Conservation (phyloP, 352 stramenopile genomes). For the Phytophthora ramorum region DNA sequence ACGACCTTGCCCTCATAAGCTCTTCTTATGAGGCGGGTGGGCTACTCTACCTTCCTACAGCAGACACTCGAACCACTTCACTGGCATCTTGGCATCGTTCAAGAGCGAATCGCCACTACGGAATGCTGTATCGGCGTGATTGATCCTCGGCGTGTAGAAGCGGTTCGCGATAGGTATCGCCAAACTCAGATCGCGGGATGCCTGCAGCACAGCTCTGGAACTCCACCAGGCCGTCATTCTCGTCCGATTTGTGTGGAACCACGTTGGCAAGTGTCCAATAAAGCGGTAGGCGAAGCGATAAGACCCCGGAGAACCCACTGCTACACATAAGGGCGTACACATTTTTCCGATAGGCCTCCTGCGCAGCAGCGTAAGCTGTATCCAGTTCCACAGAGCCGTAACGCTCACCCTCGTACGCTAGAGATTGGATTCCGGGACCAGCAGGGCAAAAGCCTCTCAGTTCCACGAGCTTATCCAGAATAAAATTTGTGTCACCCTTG, state of each 20-base stretch:
- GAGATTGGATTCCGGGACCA: constrained; percentile 3
- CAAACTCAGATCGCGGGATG: background rate
- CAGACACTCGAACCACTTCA: too few species aligned
- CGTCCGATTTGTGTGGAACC: background rate
- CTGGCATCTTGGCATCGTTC: too few species aligned
- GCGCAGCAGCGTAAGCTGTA: constrained; percentile 24
- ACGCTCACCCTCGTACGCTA: constrained; percentile 25
- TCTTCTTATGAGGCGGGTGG: too few species aligned
- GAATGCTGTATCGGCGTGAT: background rate
- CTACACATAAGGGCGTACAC: constrained; percentile 38
- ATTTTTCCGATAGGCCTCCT: constrained; percentile 25
- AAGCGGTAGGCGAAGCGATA: background rate
- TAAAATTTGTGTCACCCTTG: background rate
- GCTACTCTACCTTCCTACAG: too few species aligned
- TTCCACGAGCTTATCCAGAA: background rate
- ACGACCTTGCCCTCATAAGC: too few species aligned
- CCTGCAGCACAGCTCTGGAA: background rate
- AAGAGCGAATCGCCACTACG: background rate
- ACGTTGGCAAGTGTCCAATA: background rate
- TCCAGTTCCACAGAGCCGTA: constrained; percentile 12
- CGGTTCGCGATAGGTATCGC: background rate
- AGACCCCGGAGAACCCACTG: background rate
- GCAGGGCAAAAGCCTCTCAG: constrained; percentile 4
- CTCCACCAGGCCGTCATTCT: too few species aligned
- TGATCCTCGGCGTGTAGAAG: background rate